Evolutionary conservation across 331 rosid species (phyloP).

Genomic region (Spiraea crenata): DNA sequence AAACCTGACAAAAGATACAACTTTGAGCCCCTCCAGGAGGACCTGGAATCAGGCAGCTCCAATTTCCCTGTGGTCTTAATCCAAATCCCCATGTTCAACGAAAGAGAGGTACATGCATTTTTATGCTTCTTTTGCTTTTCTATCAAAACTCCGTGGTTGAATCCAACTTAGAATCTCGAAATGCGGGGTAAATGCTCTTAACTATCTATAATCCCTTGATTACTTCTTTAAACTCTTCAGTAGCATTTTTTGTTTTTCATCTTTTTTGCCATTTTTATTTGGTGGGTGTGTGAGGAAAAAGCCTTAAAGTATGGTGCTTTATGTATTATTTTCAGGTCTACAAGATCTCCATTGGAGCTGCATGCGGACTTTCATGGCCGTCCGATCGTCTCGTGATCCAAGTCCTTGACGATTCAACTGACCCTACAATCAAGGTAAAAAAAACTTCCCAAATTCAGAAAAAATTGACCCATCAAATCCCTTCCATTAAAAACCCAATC

Average conservation of each 20-base stretch:
- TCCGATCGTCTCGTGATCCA: constrained; percentile 89
- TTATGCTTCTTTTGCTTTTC: neutral
- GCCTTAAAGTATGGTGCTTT: constrained; percentile 14
- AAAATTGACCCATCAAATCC: neutral
- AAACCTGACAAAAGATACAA: constrained; percentile 76
- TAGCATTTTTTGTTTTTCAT: neutral
- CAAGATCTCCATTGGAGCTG: constrained; percentile 92
- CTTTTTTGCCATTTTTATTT: neutral
- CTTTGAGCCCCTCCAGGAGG: constrained; percentile 57
- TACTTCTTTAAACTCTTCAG: neutral
- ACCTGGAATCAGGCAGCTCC: constrained; percentile 62
- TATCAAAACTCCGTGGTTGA: neutral
- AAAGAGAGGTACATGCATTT: constrained; percentile 53
- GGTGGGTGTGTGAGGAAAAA: constrained; percentile 19
- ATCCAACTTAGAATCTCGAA: no score
- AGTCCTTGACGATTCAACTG: constrained; percentile 90
- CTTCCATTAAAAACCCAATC: neutral
- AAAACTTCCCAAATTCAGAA: neutral
- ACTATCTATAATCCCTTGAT: no score
- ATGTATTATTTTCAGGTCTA: constrained; percentile 48
- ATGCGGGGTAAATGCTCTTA: no score
- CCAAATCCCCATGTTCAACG: constrained; percentile 94
- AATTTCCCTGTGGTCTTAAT: constrained; percentile 74
- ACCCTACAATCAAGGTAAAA: constrained; percentile 68
- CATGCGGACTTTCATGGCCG: constrained; percentile 92